Base-by-base conservation (phyloP, 495 filamentous ascomycete genomes). In the Penicillium flavigenum region DNA sequence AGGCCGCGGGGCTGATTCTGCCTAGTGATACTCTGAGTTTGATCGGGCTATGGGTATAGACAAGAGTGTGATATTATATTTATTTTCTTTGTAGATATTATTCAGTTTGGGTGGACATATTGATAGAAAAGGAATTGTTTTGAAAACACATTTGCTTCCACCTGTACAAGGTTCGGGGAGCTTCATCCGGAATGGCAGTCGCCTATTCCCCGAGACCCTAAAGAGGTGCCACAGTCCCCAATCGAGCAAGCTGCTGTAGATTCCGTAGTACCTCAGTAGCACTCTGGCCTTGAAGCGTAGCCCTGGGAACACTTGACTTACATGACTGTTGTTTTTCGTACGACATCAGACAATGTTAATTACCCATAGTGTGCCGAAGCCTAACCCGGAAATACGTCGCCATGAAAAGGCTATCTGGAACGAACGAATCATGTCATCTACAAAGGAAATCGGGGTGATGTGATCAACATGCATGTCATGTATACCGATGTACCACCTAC, bases 381-480 rank as follows among this genome's bases (percentile, higher is more conserved):
- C 26, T n/a, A 26, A 27, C 8, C 7, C 20, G 2, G 20, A 12
- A 26, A 29, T 8, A 29, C 51, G 31, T 17, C 26, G 20, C 14
- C 16, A 43, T 34, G 41, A 45, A 22, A 46, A 46, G 32, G 14
- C 16, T 55, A 53, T 53, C 39, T 47, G 4, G 43, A 55, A 22
- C 22, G 12, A 29, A n/a, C 22, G 17, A 27, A 47, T 6, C 14
- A n/a, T 38, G 12, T 34, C 42, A 14, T 7, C n/a, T 47, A 36
- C 17, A 19, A n/a, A 47, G 20, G 4, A n/a, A 7, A 14, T 31
- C 20, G 20, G 20, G 32, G 22, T 7, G 16, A 47, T 36, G 22
- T 7, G 52, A 54, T 43, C 32, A 46, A 31, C 11, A 46, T 55
- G 53, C 53, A 55, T 29, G 53, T 55, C 53, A 55, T 55, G 24